phyloP scores from a whole-genome alignment of 2,329 filamentous ascomycete species.

The Rhinocladiella similis region DNA sequence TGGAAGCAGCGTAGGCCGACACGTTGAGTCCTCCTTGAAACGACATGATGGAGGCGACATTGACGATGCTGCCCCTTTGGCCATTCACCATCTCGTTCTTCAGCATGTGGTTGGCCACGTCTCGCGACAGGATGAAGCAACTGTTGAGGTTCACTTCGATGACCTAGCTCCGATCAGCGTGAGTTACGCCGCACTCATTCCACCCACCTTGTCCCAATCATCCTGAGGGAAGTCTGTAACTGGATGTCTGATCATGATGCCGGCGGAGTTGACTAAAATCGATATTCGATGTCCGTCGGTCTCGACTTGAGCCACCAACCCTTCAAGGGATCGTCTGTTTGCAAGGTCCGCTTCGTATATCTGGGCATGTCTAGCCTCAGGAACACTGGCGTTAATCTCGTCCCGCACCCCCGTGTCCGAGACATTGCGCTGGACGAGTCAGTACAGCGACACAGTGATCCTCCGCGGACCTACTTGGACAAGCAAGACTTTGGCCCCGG shows the following conservation, averaged over 20 bases:
- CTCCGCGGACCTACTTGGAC: slow-evolving; percentile 35
- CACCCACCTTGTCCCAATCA: slow-evolving; percentile 28
- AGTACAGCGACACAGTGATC: not conserved
- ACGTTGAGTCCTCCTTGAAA: slow-evolving; percentile 83
- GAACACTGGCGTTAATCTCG: slow-evolving; percentile 6
- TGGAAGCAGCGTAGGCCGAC: slow-evolving; percentile 74
- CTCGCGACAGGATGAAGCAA: slow-evolving; percentile 37
- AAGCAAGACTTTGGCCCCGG: slow-evolving; percentile 46
- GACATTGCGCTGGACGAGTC: not conserved
- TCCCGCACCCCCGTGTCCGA: not conserved
- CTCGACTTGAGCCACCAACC: slow-evolving; percentile 1
- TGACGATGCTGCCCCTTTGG: slow-evolving; percentile 60
- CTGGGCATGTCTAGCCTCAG: slow-evolving; percentile 16
- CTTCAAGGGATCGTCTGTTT: slow-evolving; percentile 1
- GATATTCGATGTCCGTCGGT: not conserved
- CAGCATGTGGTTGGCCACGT: slow-evolving; percentile 51
- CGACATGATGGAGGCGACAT: slow-evolving; percentile 70
- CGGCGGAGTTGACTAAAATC: slow-evolving; percentile 7
- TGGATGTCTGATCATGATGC: not conserved
- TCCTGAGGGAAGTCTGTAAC: slow-evolving; percentile 59
- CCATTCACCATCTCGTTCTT: slow-evolving; percentile 40
- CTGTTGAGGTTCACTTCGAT: slow-evolving; percentile 39
- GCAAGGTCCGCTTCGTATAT: slow-evolving; percentile 21
- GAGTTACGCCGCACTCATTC: too few species aligned
- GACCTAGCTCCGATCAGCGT: too few species aligned